These are phyloP conservation scores for Coniochaeta sp. DNA, from an alignment of 2,329 filamentous ascomycete genomes.

Conservation along the genomic window DNA sequence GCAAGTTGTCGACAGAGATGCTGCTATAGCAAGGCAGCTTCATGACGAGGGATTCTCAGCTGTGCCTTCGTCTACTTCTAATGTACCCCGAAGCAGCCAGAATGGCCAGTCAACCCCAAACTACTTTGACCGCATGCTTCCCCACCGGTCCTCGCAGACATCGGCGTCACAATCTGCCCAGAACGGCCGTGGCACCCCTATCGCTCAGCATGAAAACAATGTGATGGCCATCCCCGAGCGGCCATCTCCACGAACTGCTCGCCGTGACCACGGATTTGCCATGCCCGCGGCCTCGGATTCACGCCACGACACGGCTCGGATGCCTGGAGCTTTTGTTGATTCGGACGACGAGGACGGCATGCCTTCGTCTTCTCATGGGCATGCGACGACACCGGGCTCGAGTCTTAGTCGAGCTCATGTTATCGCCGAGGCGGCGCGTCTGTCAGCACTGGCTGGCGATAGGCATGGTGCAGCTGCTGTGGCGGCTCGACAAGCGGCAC, in stretches of 20 bases:
- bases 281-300: background rate
- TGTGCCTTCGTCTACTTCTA: background rate
- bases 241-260: background rate
- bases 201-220: background rate
- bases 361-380: background rate
- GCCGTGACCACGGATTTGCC: background rate
- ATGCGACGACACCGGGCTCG: background rate
- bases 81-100: background rate
- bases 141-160: background rate
- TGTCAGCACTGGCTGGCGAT: background rate
- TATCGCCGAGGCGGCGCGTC: background rate
- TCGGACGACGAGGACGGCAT: background rate
- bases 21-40: background rate
- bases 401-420: background rate
- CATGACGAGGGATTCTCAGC: background rate
- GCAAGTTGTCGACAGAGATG: background rate
- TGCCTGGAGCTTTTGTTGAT: background rate
- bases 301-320: background rate
- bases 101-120: background rate
- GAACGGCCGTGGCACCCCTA: background rate
- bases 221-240: background rate
- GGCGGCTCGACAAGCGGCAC: background rate
- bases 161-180: background rate
- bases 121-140: background rate
- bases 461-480: background rate